Conservation (phyloP, 257 asterid species). For the Handroanthus guayacan region DNA sequence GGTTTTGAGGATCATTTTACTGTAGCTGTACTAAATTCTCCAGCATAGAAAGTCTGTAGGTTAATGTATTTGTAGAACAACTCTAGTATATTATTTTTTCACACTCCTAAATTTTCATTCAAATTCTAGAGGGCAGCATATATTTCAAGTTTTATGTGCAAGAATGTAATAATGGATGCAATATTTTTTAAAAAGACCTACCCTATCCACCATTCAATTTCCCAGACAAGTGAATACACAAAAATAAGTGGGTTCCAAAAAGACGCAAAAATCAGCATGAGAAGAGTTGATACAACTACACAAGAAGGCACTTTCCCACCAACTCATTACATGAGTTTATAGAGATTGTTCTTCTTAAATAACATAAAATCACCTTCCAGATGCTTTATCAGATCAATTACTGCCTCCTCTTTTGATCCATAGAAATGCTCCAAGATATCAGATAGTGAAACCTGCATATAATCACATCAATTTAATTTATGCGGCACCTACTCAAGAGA, state of each 20-base stretch:
- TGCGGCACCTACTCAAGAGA: not conserved
- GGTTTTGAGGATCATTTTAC: not conserved
- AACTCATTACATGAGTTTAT: slow-evolving; percentile 59
- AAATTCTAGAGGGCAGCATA: too few species aligned
- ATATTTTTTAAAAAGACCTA: not conserved
- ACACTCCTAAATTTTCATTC: too few species aligned
- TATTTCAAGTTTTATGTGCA: too few species aligned
- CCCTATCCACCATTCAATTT: not conserved
- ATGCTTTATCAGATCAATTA: slow-evolving; percentile 54
- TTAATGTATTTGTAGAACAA: too few species aligned
- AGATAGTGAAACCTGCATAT: slow-evolving; percentile 63
- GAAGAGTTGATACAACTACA: slow-evolving; percentile 31
- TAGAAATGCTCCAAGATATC: slow-evolving; percentile 70
- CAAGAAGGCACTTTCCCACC: slow-evolving; percentile 19
- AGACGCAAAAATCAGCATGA: slow-evolving; percentile 3
- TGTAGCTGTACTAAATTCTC: too few species aligned
- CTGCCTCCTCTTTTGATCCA: slow-evolving; percentile 62
- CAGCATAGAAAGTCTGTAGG: too few species aligned
- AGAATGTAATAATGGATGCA: not conserved
- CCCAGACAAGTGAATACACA: not conserved
- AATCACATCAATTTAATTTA: slow-evolving; percentile 8
- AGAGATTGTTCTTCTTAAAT: slow-evolving; percentile 63
- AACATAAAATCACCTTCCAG: slow-evolving; percentile 81
- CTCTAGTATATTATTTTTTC: too few species aligned
- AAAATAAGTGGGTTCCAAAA: not conserved